phyloP scores from a whole-genome alignment of 352 stramenopile genomes.

The Globisporangium sylvaticum region DNA sequence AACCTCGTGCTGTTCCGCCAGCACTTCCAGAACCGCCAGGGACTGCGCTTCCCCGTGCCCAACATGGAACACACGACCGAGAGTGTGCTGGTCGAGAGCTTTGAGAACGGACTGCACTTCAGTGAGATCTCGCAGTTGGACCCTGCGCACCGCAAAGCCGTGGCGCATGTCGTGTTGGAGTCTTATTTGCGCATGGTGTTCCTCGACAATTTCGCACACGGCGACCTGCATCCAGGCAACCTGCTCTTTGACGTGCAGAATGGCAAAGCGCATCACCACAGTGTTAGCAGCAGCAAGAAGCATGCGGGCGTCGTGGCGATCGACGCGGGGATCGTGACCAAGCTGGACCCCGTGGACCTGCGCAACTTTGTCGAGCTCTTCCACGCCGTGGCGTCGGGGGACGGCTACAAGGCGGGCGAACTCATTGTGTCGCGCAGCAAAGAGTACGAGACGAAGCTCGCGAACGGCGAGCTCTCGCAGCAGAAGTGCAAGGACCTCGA shows the following conservation, averaged over 20 bases:
- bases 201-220: conserved; percentile 93
- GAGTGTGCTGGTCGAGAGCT: conserved; percentile 90
- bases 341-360: conserved; percentile 69
- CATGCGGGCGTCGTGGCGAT: conserved; percentile 63
- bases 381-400: conserved; percentile 69
- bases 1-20: conserved; percentile 83
- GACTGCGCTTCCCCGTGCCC: conserved; percentile 69
- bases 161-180: conserved; percentile 80
- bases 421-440: conserved; percentile 74
- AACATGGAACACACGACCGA: conserved; percentile 70
- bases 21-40: conserved; percentile 64
- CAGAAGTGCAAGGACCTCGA: conserved; percentile 69
- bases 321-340: conserved; percentile 83
- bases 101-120: conserved; percentile 78
- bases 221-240: conserved; percentile 92
- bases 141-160: conserved; percentile 43
- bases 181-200: conserved; percentile 94
- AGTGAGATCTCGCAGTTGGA: conserved; percentile 56
- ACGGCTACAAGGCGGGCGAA: conserved; percentile 76
- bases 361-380: conserved; percentile 87
- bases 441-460: conserved; percentile 20
- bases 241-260: conserved; percentile 64
- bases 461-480: conserved; percentile 24
- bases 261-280: not conserved
- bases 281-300: not conserved